Evolutionary conservation across 1,139 yeast genomes (phyloP).

Genomic region (Tardiomyces digboiensis): DNA sequence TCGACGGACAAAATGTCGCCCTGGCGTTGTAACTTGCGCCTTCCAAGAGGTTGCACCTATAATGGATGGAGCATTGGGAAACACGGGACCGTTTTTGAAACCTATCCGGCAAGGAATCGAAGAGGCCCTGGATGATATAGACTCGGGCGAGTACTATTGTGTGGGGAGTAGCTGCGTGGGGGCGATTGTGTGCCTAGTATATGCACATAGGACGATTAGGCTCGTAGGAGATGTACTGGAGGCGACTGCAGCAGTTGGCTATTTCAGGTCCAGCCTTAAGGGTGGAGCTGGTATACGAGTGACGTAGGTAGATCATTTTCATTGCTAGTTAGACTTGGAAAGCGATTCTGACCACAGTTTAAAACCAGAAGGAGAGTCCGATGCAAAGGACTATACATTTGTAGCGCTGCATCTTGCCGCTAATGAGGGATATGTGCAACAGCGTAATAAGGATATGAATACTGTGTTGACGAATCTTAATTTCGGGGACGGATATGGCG

Average conservation of each 20-base stretch:
- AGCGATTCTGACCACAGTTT: no score
- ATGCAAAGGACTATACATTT: slow-evolving; percentile 39
- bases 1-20: slow-evolving; percentile 15
- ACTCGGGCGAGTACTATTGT: slow-evolving; percentile 24
- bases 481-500: slow-evolving; percentile 51
- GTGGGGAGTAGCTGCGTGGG: slow-evolving; percentile 47
- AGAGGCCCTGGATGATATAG: slow-evolving; percentile 30
- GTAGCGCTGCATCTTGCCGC: slow-evolving; percentile 69
- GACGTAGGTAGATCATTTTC: no score
- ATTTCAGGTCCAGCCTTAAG: slow-evolving; percentile 54
- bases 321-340: no score
- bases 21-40: slow-evolving; percentile 54
- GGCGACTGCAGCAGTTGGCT: slow-evolving; percentile 26
- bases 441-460: slow-evolving; percentile 45
- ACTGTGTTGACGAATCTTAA: slow-evolving; percentile 44
- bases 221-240: slow-evolving; percentile 24
- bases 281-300: slow-evolving; percentile 59
- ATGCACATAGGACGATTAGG: slow-evolving; percentile 31
- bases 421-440: slow-evolving; percentile 49
- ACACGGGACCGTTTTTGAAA: slow-evolving; percentile 34
- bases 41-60: slow-evolving; percentile 67
- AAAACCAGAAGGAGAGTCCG: slow-evolving; percentile 26
- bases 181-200: slow-evolving; percentile 51
- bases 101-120: slow-evolving; percentile 34
- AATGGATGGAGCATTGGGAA: slow-evolving; percentile 48